A percentile compares a stretch with the other conserved stretches of the same genome.
Conservation (phyloP, 371 early-diverging fungal genomes). For the Saksenaea oblongispora region DNA sequence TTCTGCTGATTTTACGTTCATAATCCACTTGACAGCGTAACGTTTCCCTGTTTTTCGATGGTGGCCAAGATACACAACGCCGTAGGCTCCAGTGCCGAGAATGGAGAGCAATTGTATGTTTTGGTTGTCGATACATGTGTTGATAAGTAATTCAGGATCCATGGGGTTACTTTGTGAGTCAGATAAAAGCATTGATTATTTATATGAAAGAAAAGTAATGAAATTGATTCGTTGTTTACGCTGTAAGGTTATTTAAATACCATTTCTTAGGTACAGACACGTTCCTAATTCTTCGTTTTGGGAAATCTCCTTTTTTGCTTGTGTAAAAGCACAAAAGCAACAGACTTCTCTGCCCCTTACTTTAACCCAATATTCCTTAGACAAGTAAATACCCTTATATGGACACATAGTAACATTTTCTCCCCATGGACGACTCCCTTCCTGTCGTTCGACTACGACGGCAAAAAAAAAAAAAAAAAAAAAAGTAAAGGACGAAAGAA, state of each 20-base stretch:
- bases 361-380: neutral
- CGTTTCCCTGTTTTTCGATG: conserved; percentile 33
- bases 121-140: conserved; percentile 33
- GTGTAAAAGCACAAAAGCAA: neutral
- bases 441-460: neutral
- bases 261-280: neutral
- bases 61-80: conserved; percentile 66
- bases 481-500: no score
- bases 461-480: neutral
- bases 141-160: conserved; percentile 23
- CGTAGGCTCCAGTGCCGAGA: conserved; percentile 73
- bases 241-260: neutral
- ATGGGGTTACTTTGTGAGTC: neutral
- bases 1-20: conserved; percentile 49
- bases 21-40: conserved; percentile 66
- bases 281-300: neutral
- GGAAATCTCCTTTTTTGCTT: neutral
- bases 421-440: neutral
- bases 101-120: conserved; percentile 46
- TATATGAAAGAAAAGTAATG: neutral
- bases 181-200: neutral
- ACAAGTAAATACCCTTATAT: neutral
- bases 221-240: neutral
- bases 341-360: neutral
- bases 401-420: neutral